Percentiles rank a stretch among this genome's conserved stretches.
These are phyloP conservation scores for Pseudogymnoascus sp. DNA, from an alignment of 2,329 filamentous ascomycete genomes.

Conservation along the genomic window DNA sequence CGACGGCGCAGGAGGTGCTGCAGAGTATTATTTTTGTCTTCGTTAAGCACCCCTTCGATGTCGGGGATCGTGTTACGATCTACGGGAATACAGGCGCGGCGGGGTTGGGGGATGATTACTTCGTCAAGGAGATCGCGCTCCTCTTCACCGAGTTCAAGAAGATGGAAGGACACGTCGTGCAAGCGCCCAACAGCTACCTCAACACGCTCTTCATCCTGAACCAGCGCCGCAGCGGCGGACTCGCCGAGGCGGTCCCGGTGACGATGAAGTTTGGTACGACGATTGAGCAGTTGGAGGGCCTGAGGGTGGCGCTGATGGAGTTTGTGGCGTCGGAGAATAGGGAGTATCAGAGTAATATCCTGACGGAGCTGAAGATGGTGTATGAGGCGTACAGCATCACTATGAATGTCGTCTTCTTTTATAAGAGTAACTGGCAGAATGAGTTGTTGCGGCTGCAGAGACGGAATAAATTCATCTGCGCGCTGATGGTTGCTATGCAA, in stretches of 20 bases:
- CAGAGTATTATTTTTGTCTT: constrained; percentile 95
- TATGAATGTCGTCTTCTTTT: constrained; percentile 92
- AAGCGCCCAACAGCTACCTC: constrained; percentile 88
- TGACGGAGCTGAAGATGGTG: constrained; percentile 75
- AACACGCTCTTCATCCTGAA: constrained; percentile 94
- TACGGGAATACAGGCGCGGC: constrained; percentile 82
- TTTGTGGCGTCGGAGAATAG: constrained; percentile 82
- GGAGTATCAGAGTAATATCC: constrained; percentile 77
- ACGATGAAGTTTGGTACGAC: constrained; percentile 85
- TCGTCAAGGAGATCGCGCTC: constrained; percentile 87
- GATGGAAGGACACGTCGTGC: constrained; percentile 93
- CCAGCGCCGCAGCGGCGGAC: constrained; percentile 77
- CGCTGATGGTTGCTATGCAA: constrained; percentile 74
- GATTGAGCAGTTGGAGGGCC: constrained; percentile 69
- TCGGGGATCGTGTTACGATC: constrained; percentile 84
- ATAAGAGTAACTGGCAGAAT: constrained; percentile 96
- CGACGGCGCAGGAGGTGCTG: constrained; percentile 88
- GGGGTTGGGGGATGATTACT: constrained; percentile 83
- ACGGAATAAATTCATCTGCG: constrained; percentile 90
- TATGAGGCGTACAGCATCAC: constrained; percentile 78
- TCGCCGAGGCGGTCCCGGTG: constrained; percentile 79
- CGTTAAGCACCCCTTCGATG: constrained; percentile 94
- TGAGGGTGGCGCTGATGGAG: constrained; percentile 71
- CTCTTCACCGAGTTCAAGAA: constrained; percentile 98
- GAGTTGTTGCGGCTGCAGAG: constrained; percentile 81